Base-by-base conservation (phyloP, 371 early-diverging fungal species). In the Mortierella sp. region DNA sequence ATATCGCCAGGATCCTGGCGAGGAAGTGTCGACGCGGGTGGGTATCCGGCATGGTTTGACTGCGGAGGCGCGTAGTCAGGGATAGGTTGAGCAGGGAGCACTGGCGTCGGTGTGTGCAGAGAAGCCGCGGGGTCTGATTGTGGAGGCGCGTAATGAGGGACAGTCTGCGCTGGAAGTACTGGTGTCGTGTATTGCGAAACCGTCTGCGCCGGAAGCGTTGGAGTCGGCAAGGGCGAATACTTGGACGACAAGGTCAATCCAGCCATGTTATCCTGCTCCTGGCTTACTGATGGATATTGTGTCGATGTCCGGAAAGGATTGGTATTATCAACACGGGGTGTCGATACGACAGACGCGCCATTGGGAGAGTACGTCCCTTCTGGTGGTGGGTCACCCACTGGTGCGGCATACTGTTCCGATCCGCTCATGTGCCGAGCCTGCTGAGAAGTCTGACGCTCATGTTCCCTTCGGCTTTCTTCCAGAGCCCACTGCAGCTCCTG, bases 401-500 rank as follows among this genome's bases (percentile, higher is more conserved):
- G 69, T n/a, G 61, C n/a, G 5, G 24, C 40, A 31, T 67, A 67
- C 51, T 48, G 10, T 10, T 51, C 48, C 26, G 59, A 31, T 59
- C 59, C 59, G 6, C 59, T 59, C 59, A 31, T 31, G 31, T 59
- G 59, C 11, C 59, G 59, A 59, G 43, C 24, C 44, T 70, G 21
- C 40, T 54, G 26, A 8, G 19, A 72, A 5, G 46, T 50, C 21
- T 69, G 72, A 4, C 69, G 72, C 55, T 84, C 84, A 21, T 84
- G 28, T 53, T 84, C 84, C 26, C 28, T 44, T 0, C 81, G 77
- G 48, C 84, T 84, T 53, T 72, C 80, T n/a, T 77, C 81, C 10
- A 84, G 16, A 5, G 84, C 84, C 21, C 84, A 64, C 46, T 80
- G 80, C 13, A 84, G 37, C 16, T 84, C 76, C 13, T 78, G 50